Evolutionary conservation across 768 basidiomycete genomes (phyloP).

Genomic region (Leccinum rimulosum): DNA sequence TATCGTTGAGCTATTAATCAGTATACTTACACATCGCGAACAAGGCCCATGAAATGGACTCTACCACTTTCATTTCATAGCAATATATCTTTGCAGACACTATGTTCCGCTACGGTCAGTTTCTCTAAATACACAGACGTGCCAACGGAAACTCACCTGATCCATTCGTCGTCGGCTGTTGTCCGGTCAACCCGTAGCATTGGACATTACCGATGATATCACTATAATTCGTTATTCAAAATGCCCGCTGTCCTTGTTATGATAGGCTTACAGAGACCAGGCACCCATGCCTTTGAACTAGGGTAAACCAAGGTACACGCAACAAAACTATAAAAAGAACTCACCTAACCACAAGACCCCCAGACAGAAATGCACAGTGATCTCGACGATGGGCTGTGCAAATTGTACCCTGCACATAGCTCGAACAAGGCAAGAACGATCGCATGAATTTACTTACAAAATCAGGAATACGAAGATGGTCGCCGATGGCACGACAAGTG

Average conservation of each 20-base stretch:
- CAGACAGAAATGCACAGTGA: conserved; percentile 49
- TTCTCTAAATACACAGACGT: background rate
- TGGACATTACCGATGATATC: conserved; percentile 68
- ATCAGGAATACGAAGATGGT: conserved; percentile 64
- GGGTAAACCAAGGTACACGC: conserved; percentile 2
- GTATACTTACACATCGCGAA: conserved; percentile 49
- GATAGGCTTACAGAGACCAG: conserved; percentile 60
- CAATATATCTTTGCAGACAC: conserved; percentile 59
- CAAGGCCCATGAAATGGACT: conserved; percentile 76
- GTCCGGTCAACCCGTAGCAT: conserved; percentile 49
- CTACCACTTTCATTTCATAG: conserved; percentile 76
- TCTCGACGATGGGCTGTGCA: conserved; percentile 66
- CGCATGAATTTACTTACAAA: conserved; percentile 40
- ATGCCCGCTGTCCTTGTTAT: background rate
- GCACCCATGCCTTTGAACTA: conserved; percentile 60
- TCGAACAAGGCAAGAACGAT: background rate
- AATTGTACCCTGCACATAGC: conserved; percentile 54
- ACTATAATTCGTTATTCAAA: conserved; percentile 34
- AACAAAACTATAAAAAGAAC: conserved; percentile 18
- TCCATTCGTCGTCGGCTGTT: conserved; percentile 50
- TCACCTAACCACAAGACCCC: conserved; percentile 69
- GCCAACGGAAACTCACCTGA: conserved; percentile 40
- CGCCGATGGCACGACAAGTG: conserved; percentile 60
- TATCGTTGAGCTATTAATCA: conserved; percentile 1
- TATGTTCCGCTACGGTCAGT: conserved; percentile 27